These are phyloP conservation scores for Pleurotus tuber-regium DNA, from an alignment of 768 basidiomycete species.

Conservation along the genomic window DNA sequence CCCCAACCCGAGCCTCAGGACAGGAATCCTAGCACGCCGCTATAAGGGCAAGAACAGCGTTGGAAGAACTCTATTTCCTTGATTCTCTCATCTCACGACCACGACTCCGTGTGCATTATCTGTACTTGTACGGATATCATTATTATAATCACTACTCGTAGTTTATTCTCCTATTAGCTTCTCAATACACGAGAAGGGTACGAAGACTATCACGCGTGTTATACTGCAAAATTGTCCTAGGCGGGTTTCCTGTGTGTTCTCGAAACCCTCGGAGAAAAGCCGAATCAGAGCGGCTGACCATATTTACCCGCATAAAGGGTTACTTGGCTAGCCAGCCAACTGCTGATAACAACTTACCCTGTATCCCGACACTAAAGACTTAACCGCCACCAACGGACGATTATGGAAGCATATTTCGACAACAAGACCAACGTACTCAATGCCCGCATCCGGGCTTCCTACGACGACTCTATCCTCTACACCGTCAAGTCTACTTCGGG, in stretches of 20 bases:
- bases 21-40: neutral
- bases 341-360: neutral
- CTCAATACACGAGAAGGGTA: neutral
- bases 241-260: no score
- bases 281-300: no score
- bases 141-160: neutral
- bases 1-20: no score
- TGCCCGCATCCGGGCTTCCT: slow-evolving; percentile 37
- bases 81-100: neutral
- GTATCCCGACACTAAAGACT: neutral
- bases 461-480: slow-evolving; percentile 46
- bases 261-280: neutral
- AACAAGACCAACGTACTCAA: slow-evolving; percentile 49
- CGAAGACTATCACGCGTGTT: neutral
- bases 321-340: neutral
- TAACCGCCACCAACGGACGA: neutral
- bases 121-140: neutral
- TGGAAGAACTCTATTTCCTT: neutral
- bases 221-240: no score
- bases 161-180: slow-evolving; percentile 2
- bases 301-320: slow-evolving; percentile 1
- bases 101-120: neutral
- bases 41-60: no score
- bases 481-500: slow-evolving; percentile 41
- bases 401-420: slow-evolving; percentile 52